phyloP scores from a whole-genome alignment of 768 basidiomycete genomes.

The Tylopilus felleus region DNA sequence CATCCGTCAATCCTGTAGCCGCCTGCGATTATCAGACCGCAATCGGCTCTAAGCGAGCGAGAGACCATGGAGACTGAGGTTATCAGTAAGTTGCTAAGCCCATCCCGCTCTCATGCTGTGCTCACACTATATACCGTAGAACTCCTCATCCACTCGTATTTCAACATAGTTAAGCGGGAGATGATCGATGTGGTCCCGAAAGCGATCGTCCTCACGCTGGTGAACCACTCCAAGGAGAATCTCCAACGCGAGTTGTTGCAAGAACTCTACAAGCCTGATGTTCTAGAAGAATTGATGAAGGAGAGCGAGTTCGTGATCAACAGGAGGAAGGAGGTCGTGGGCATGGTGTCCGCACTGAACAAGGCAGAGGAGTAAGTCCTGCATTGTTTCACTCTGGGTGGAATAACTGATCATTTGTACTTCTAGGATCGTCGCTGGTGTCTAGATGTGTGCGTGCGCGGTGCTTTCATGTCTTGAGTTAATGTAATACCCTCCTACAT shows the following conservation, averaged over 20 bases:
- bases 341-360: conserved; percentile 91
- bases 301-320: conserved; percentile 88
- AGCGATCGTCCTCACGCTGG: conserved; percentile 87
- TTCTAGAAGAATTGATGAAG: conserved; percentile 91
- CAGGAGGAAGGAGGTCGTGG: conserved; percentile 89
- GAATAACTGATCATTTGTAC: conserved; percentile 10
- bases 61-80: conserved; percentile 99
- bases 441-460: conserved; percentile 33
- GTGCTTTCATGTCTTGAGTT: conserved; percentile 15
- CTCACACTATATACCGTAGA: conserved; percentile 44
- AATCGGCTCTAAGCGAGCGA: conserved; percentile 85
- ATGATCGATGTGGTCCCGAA: conserved; percentile 99
- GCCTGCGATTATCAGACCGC: conserved; percentile 83
- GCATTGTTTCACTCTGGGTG: not conserved
- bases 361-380: conserved; percentile 95
- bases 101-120: not conserved
- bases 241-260: conserved; percentile 92
- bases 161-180: conserved; percentile 97
- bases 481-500: conserved; percentile 30
- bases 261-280: conserved; percentile 96
- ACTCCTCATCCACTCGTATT: conserved; percentile 93
- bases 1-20: conserved; percentile 44
- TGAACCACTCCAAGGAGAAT: conserved; percentile 90
- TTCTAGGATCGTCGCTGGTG: conserved; percentile 61
- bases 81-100: conserved; percentile 72